These are phyloP conservation scores for Myriosclerotinia scirpicola DNA, from an alignment of 2,329 filamentous ascomycete genomes.

Conservation along the genomic window DNA sequence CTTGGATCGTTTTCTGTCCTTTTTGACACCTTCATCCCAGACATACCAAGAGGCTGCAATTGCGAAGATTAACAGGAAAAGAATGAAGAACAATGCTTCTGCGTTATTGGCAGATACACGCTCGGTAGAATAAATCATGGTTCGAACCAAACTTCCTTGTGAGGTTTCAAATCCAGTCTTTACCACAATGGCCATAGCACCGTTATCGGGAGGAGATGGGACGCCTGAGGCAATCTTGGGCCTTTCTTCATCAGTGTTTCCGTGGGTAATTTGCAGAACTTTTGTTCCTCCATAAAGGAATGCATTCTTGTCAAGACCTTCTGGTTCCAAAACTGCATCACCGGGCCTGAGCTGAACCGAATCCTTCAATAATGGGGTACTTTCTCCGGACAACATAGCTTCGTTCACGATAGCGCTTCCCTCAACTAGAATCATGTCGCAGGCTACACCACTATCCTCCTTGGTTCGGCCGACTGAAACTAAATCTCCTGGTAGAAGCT, in stretches of 20 bases:
- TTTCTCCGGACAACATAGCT: constrained; percentile 98
- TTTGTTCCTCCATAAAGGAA: constrained; percentile 98
- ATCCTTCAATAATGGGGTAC: constrained; percentile 93
- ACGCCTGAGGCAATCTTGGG: constrained; percentile 74
- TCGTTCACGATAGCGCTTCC: constrained; percentile 98
- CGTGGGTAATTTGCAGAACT: constrained; percentile 91
- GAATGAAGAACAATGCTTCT: constrained; percentile 94
- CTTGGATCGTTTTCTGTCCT: constrained; percentile 96
- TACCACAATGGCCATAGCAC: constrained; percentile 88
- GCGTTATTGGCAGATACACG: constrained; percentile 98
- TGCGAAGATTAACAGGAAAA: constrained; percentile 94
- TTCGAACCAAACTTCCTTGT: constrained; percentile 93
- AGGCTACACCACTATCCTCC: constrained; percentile 94
- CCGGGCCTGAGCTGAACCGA: constrained; percentile 86
- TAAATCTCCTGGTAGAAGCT: constrained; percentile 87
- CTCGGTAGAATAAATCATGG: constrained; percentile 99
- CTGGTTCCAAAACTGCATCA: constrained; percentile 77
- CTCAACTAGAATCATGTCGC: constrained; percentile 93
- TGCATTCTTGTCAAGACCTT: constrained; percentile 93
- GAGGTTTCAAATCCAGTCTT: constrained; percentile 99
- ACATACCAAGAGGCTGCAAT: constrained; percentile 98
- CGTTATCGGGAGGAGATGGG: constrained; percentile 83
- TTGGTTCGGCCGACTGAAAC: constrained; percentile 92
- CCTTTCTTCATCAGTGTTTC: constrained; percentile 71
- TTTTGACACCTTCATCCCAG: constrained; percentile 92